phyloP scores from a whole-genome alignment of 1,284 basidiomycete genomes.

The Hemileccinum hortonii region DNA sequence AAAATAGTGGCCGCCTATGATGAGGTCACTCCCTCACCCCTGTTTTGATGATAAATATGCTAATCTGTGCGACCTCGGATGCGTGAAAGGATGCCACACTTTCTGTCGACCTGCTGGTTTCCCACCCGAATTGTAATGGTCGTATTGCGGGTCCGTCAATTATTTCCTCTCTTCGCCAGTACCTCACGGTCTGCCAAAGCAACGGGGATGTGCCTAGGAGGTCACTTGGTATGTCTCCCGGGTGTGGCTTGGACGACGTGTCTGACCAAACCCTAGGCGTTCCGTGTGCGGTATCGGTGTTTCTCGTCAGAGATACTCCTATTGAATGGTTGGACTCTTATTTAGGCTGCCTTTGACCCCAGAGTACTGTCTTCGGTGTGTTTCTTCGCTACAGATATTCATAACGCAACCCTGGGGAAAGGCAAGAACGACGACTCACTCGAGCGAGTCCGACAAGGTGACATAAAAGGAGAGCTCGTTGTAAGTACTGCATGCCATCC shows the following conservation, averaged over 20 bases:
- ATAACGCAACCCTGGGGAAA: slow-evolving; percentile 82
- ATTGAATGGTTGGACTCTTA: slow-evolving; percentile 31
- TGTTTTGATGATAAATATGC: background rate
- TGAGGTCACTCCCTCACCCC: slow-evolving; percentile 51
- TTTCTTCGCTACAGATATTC: slow-evolving; percentile 92
- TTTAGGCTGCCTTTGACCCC: slow-evolving; percentile 75
- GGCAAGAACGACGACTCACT: slow-evolving; percentile 81
- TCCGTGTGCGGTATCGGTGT: slow-evolving; percentile 18
- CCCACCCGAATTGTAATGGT: slow-evolving; percentile 82
- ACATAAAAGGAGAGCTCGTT: slow-evolving; percentile 83
- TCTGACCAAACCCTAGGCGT: slow-evolving; percentile 21
- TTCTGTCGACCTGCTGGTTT: slow-evolving; percentile 70
- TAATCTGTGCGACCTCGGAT: slow-evolving; percentile 4
- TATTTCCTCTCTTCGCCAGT: background rate
- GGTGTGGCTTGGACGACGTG: background rate
- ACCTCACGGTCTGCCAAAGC: slow-evolving; percentile 41
- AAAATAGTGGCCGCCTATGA: slow-evolving; percentile 83
- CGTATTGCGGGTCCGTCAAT: slow-evolving; percentile 69
- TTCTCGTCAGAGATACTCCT: slow-evolving; percentile 48
- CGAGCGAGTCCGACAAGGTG: slow-evolving; percentile 67
- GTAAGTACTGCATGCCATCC: slow-evolving; percentile 42
- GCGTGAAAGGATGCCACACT: slow-evolving; percentile 68
- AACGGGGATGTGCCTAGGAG: slow-evolving; percentile 85
- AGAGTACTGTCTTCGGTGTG: slow-evolving; percentile 85
- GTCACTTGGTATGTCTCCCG: slow-evolving; percentile 62